These are phyloP conservation scores for Aureobasidium subglaciale DNA, from an alignment of 2,329 filamentous ascomycete genomes.

Conservation along the genomic window DNA sequence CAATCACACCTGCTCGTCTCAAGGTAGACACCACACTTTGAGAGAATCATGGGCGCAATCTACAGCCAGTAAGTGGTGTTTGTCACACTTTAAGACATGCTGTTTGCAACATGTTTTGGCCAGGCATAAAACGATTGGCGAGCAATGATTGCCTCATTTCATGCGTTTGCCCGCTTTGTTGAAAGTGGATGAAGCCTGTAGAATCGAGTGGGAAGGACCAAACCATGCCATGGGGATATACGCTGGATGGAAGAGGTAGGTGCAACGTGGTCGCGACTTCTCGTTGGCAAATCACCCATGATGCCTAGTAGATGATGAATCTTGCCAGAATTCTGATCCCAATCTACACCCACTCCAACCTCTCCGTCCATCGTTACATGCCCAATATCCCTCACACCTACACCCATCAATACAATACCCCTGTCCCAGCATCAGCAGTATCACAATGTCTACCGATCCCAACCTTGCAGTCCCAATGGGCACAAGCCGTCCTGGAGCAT, in stretches of 20 bases:
- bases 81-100: neutral
- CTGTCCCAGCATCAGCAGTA: neutral
- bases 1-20: no score
- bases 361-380: constrained; percentile 3
- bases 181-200: neutral
- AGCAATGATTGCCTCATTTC: neutral
- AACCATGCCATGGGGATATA: neutral
- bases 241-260: neutral
- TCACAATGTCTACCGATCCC: constrained; percentile 6
- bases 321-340: no score
- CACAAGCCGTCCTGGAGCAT: constrained; percentile 2
- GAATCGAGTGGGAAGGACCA: neutral
- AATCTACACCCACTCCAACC: no score
- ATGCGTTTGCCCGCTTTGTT: neutral
- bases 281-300: neutral
- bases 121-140: neutral
- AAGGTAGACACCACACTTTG: no score
- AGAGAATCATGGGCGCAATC: no score
- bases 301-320: no score
- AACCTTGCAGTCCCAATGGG: constrained; percentile 1
- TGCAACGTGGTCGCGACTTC: constrained; percentile 1
- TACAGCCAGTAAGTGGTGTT: neutral
- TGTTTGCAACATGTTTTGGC: neutral
- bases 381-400: neutral
- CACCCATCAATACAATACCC: neutral